These are phyloP conservation scores for Acorus gramineus DNA, from an alignment of 106 monocot genomes.

Conservation along the genomic window DNA sequence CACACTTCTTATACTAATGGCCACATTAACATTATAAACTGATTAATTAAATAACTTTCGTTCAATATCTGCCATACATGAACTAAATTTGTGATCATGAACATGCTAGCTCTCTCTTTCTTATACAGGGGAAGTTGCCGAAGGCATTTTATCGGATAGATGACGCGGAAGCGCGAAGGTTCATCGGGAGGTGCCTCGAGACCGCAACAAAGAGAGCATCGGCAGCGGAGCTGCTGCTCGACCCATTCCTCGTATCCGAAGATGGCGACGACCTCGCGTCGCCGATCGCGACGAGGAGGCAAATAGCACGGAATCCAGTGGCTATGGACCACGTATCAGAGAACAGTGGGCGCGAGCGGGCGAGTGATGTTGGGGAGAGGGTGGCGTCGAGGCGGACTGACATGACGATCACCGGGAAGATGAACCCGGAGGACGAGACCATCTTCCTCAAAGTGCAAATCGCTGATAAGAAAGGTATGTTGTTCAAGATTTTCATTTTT, in stretches of 20 bases:
- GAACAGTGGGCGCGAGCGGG: neutral
- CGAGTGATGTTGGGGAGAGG: neutral
- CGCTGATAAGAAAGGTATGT: conserved; percentile 54
- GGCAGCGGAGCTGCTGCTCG: conserved; percentile 63
- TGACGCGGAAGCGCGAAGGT: conserved; percentile 56
- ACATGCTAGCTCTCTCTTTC: neutral
- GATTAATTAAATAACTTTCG: too few relatives aligned
- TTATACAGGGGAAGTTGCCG: conserved; percentile 71
- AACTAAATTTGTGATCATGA: too few relatives aligned
- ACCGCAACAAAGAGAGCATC: conserved; percentile 44
- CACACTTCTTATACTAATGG: too few relatives aligned
- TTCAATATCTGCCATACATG: too few relatives aligned
- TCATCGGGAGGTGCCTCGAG: conserved; percentile 69
- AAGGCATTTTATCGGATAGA: conserved; percentile 53
- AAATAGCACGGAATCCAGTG: neutral
- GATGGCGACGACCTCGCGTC: neutral
- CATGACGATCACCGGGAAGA: conserved; percentile 93
- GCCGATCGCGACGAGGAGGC: neutral
- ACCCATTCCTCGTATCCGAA: conserved; percentile 53
- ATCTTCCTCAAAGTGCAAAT: conserved; percentile 93
- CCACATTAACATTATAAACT: too few relatives aligned
- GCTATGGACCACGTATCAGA: neutral
- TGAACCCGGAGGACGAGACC: conserved; percentile 69
- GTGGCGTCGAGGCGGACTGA: conserved; percentile 7
- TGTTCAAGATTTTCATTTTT: too few relatives aligned